Conservation (phyloP, 176 grass and related monocot species). For the Musa troglodytarum region DNA sequence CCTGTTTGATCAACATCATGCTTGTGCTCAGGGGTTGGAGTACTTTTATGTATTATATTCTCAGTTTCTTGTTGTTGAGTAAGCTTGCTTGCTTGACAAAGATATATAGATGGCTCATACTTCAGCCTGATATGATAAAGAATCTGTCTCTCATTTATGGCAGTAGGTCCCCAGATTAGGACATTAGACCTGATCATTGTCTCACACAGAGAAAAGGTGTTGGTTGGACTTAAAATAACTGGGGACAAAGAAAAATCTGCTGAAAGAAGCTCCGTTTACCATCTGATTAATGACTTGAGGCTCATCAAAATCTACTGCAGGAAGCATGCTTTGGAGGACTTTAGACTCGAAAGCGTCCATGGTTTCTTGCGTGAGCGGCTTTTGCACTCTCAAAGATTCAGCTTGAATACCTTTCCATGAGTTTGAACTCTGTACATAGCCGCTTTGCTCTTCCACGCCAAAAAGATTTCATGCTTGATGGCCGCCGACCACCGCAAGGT, state of each 20-base stretch:
- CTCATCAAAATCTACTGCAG: no score
- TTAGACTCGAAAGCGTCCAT: no score
- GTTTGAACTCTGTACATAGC: no score
- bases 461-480: neutral
- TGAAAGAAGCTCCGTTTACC: no score
- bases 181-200: neutral
- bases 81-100: neutral
- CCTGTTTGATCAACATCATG: neutral
- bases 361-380: no score
- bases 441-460: no score
- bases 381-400: no score
- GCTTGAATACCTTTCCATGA: no score
- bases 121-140: neutral
- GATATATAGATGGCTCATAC: neutral
- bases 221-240: no score
- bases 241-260: neutral
- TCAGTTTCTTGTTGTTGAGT: neutral
- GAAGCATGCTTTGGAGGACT: no score
- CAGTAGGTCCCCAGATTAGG: slow-evolving; percentile 4
- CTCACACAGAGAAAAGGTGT: neutral
- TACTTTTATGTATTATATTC: neutral
- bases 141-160: neutral
- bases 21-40: neutral
- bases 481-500: neutral
- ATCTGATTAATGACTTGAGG: no score